A percentile compares a stretch with the other conserved stretches of the same genome.
Evolutionary conservation across 495 filamentous ascomycete genomes (phyloP).

Genomic region (Amniculicola lignicola): DNA sequence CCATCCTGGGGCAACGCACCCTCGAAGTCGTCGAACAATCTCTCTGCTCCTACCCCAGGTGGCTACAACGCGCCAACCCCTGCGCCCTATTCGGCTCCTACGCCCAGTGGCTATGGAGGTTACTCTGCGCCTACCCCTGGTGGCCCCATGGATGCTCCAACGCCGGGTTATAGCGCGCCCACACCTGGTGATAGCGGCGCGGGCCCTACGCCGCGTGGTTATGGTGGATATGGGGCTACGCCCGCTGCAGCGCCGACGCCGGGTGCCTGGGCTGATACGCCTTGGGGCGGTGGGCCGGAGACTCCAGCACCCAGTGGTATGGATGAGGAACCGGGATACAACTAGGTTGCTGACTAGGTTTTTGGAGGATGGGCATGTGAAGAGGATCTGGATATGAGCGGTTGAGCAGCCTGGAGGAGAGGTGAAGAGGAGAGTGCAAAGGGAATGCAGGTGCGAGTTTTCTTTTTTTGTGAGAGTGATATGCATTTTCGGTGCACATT

Average conservation of each 20-base stretch:
- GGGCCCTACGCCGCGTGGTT: constrained; percentile 48
- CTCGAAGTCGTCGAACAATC: constrained; percentile 31
- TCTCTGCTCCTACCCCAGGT: constrained; percentile 76
- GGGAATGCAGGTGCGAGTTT: too few relatives aligned
- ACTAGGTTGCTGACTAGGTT: constrained; percentile 34
- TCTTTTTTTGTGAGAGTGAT: too few relatives aligned
- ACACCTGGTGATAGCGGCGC: constrained; percentile 60
- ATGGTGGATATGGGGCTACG: constrained; percentile 41
- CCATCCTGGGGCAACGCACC: constrained; percentile 38
- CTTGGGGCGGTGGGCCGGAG: constrained; percentile 63
- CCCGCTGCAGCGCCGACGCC: constrained; percentile 75
- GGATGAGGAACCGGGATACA: constrained; percentile 59
- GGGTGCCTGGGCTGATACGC: constrained; percentile 47
- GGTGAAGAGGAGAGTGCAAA: too few relatives aligned
- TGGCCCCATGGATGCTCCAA: constrained; percentile 35
- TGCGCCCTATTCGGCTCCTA: constrained; percentile 42
- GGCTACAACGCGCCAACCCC: constrained; percentile 63
- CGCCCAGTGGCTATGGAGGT: constrained; percentile 37
- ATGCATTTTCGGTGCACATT: too few relatives aligned
- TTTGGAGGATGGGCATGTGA: too few relatives aligned
- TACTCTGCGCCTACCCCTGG: constrained; percentile 41
- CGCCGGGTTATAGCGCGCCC: constrained; percentile 44
- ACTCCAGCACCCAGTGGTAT: constrained; percentile 67
- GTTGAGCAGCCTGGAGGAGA: too few relatives aligned
- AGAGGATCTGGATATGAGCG: too few relatives aligned